Conservation (phyloP, 1,284 basidiomycete species). For the Ganoderma lucidum region DNA sequence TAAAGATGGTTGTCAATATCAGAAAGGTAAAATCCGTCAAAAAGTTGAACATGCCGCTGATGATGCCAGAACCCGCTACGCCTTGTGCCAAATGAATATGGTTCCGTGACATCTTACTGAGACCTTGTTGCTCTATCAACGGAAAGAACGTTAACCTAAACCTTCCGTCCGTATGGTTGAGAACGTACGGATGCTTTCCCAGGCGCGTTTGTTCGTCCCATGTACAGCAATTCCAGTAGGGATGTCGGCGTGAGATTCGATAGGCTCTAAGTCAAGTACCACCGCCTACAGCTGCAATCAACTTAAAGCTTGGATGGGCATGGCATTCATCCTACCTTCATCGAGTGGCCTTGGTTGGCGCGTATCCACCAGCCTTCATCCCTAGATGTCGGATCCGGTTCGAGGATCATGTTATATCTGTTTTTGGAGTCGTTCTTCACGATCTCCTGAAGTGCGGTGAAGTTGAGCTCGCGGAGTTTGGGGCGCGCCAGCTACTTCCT, state of each 20-base stretch:
- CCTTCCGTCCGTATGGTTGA: neutral
- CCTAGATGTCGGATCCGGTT: constrained; percentile 52
- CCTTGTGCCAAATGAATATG: constrained; percentile 91
- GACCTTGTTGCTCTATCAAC: constrained; percentile 64
- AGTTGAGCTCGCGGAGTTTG: constrained; percentile 47
- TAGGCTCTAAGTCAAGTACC: constrained; percentile 71
- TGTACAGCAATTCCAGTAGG: constrained; percentile 75
- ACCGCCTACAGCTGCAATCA: constrained; percentile 54
- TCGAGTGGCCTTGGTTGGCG: constrained; percentile 94
- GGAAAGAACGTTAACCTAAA: constrained; percentile 12
- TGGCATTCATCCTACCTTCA: constrained; percentile 58
- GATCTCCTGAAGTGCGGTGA: constrained; percentile 70
- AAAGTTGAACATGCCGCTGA: constrained; percentile 67
- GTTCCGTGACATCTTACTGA: constrained; percentile 88
- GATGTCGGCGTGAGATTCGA: constrained; percentile 68
- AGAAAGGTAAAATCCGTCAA: neutral
- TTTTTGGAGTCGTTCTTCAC: constrained; percentile 82
- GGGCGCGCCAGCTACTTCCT: constrained; percentile 40
- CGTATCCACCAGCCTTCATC: constrained; percentile 81
- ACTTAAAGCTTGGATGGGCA: neutral
- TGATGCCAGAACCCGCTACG: constrained; percentile 65
- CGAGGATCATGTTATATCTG: constrained; percentile 75
- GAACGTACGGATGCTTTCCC: constrained; percentile 75
- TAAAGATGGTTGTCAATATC: constrained; percentile 37
- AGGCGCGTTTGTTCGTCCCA: constrained; percentile 74